phyloP scores from a whole-genome alignment of 345 rosid species.

The Salix exigua region DNA sequence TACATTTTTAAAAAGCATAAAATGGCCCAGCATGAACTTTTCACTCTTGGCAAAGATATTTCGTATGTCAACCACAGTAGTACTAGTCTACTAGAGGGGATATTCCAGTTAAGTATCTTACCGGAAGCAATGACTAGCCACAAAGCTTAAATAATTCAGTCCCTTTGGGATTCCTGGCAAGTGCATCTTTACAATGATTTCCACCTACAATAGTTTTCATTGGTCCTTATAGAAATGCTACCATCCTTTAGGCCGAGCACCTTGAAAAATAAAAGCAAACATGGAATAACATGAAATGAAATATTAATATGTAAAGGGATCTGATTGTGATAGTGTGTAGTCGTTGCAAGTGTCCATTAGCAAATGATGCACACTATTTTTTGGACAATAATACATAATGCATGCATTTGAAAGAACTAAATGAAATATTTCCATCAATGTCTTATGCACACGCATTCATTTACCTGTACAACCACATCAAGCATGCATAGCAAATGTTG shows the following conservation, averaged over 20 bases:
- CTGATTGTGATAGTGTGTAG: neutral
- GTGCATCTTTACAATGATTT: neutral
- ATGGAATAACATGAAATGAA: neutral
- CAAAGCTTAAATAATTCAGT: neutral
- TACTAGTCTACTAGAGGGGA: neutral
- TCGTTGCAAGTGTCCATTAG: conserved; percentile 7
- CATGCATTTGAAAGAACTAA: conserved; percentile 1
- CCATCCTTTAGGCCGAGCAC: conserved; percentile 12
- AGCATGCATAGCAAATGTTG: conserved; percentile 28
- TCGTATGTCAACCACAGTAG: conserved; percentile 2
- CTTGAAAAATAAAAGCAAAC: conserved; percentile 10
- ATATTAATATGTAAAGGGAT: conserved; percentile 4
- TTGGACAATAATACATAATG: neutral
- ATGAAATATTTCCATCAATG: conserved; percentile 12
- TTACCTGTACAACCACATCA: conserved; percentile 31
- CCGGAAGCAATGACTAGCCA: conserved; percentile 16
- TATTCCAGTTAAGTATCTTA: conserved; percentile 13
- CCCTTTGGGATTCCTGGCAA: conserved; percentile 1
- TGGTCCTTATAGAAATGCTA: conserved; percentile 14
- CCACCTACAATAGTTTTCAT: conserved; percentile 11
- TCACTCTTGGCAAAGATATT: neutral
- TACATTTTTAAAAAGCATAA: neutral
- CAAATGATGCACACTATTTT: conserved; percentile 5
- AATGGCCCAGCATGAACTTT: neutral
- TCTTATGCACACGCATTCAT: conserved; percentile 6